phyloP scores from a whole-genome alignment of 1,139 yeast genomes.

The Sugiyamaella castrensis region DNA sequence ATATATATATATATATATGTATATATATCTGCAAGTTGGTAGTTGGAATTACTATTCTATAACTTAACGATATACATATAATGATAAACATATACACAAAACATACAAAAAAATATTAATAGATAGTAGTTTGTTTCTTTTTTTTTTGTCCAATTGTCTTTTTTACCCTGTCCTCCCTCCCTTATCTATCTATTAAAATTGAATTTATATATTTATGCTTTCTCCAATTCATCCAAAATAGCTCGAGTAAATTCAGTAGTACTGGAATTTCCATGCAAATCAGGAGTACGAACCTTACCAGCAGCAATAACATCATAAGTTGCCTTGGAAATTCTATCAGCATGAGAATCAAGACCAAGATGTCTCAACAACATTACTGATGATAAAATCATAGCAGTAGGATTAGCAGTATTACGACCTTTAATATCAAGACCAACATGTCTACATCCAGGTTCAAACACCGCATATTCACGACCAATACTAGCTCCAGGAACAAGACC shows the following conservation, averaged over 20 bases:
- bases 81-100: too few species aligned
- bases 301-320: conserved; percentile 87
- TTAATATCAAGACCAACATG: conserved; percentile 97
- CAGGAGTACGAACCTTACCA: conserved; percentile 76
- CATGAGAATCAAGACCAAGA: conserved; percentile 79
- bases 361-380: conserved; percentile 91
- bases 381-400: conserved; percentile 94
- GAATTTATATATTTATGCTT: conserved; percentile 30
- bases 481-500: conserved; percentile 98
- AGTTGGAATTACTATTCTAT: too few species aligned
- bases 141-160: too few species aligned
- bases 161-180: too few species aligned
- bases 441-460: conserved; percentile 99
- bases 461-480: conserved; percentile 96
- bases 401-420: conserved; percentile 95
- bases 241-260: conserved; percentile 95
- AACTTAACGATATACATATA: too few species aligned
- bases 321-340: conserved; percentile 83
- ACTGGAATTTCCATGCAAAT: conserved; percentile 84
- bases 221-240: conserved; percentile 60
- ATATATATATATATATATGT: too few species aligned
- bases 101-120: too few species aligned
- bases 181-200: too few species aligned
- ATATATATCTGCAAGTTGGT: too few species aligned
- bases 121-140: too few species aligned